Evolutionary conservation across 2,329 filamentous ascomycete species (phyloP).

Genomic region (Alternaria brassicae): DNA sequence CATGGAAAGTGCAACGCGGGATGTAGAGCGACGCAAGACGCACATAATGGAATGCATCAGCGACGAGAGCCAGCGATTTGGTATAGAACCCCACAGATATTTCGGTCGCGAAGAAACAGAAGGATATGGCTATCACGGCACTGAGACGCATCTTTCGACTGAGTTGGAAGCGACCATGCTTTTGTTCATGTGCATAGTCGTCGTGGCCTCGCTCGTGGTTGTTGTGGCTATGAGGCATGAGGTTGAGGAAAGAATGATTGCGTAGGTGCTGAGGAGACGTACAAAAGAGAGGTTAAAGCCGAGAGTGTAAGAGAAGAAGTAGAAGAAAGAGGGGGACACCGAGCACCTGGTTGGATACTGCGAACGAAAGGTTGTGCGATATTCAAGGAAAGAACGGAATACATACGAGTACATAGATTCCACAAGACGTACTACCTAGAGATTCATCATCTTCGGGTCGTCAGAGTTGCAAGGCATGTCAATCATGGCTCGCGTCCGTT

Average conservation of each 20-base stretch:
- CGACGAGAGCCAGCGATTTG: slow-evolving; percentile 72
- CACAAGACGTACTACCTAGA: not conserved
- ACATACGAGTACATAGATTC: not conserved
- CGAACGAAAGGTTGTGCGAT: slow-evolving; percentile 1
- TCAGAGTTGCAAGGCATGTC: not conserved
- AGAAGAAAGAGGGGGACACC: not conserved
- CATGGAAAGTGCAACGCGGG: no score
- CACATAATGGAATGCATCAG: slow-evolving; percentile 82
- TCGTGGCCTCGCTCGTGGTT: slow-evolving; percentile 8
- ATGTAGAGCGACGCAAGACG: slow-evolving; percentile 31
- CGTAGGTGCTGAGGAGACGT: not conserved
- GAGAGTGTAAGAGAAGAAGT: not conserved
- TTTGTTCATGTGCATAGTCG: slow-evolving; percentile 15
- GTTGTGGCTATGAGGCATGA: slow-evolving; percentile 26
- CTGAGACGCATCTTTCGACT: slow-evolving; percentile 44
- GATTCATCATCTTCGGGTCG: not conserved
- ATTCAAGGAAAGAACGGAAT: not conserved
- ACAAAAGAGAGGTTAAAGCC: not conserved
- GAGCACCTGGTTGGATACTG: not conserved
- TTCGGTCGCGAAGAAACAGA: slow-evolving; percentile 57
- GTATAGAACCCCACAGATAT: slow-evolving; percentile 73
- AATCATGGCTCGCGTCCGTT: not conserved
- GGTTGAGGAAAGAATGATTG: not conserved
- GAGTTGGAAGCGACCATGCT: slow-evolving; percentile 28
- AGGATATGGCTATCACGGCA: slow-evolving; percentile 56